phyloP scores from a whole-genome alignment of 768 basidiomycete genomes.

The Candolleomyces aberdarensis region DNA sequence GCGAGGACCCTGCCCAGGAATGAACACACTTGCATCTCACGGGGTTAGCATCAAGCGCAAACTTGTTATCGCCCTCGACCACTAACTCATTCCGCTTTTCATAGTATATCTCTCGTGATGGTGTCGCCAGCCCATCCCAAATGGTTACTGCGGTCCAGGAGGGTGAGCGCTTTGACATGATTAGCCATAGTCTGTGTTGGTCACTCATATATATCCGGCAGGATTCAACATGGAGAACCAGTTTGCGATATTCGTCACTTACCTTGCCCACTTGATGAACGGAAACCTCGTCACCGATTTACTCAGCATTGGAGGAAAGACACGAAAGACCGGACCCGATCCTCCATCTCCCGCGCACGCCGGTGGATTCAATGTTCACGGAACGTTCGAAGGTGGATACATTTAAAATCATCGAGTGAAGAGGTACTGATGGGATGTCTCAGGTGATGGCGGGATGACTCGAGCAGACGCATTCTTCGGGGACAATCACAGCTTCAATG shows the following conservation, averaged over 20 bases:
- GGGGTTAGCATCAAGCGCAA: no score
- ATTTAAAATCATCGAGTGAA: no score
- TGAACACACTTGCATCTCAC: no score
- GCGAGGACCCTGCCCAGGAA: no score
- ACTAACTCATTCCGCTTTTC: background rate
- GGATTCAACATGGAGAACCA: constrained; percentile 11
- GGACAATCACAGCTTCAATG: constrained; percentile 17
- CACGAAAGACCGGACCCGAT: no score
- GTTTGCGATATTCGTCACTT: background rate
- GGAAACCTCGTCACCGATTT: constrained; percentile 16
- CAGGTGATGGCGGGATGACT: background rate
- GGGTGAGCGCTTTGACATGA: constrained; percentile 1
- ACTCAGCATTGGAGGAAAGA: constrained; percentile 14
- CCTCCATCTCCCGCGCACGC: no score
- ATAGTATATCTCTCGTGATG: constrained; percentile 10
- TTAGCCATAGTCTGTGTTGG: background rate
- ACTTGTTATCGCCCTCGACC: background rate
- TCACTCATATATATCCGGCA: background rate
- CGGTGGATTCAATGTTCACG: background rate
- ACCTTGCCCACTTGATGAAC: constrained; percentile 12
- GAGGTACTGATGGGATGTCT: no score
- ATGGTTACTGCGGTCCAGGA: constrained; percentile 7
- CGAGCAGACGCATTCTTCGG: constrained; percentile 10
- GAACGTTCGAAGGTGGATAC: constrained; percentile 12
- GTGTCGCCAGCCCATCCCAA: background rate